A percentile compares a stretch with the other conserved stretches of the same genome.
Conservation (phyloP, 2,329 filamentous ascomycete species). For the Sporothrix pseudoabietina region DNA sequence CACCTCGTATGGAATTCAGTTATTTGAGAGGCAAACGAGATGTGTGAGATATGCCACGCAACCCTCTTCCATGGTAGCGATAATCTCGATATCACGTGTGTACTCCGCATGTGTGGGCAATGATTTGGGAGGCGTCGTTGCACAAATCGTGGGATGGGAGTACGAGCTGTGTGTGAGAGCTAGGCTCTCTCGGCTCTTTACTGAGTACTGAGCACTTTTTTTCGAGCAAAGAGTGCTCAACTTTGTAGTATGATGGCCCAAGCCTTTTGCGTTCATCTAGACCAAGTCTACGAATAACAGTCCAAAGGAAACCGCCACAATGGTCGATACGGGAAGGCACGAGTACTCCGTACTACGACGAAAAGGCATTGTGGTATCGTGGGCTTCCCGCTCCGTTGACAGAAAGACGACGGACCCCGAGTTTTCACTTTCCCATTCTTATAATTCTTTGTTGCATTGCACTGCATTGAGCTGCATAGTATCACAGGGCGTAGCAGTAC, state of each 20-base stretch:
- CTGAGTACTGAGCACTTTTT: too few species aligned
- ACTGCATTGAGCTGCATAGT: slow-evolving; percentile 9
- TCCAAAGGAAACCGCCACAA: too few species aligned
- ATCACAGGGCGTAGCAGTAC: background rate
- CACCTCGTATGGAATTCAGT: too few species aligned
- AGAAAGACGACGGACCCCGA: background rate
- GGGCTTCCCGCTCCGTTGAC: background rate
- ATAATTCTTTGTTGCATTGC: background rate
- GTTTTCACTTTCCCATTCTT: background rate
- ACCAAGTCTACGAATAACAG: too few species aligned
- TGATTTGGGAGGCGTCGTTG: background rate
- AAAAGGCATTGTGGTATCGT: background rate
- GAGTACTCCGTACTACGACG: background rate
- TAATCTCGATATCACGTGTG: background rate
- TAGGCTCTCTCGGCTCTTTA: too few species aligned
- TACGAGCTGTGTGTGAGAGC: background rate
- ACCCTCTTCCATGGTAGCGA: background rate
- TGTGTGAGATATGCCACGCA: background rate
- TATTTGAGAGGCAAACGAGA: too few species aligned
- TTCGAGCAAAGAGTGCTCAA: too few species aligned
- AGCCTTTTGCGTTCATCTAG: too few species aligned
- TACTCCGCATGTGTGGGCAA: background rate
- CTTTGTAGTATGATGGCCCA: too few species aligned
- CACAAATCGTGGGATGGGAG: background rate
- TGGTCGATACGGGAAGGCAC: background rate